phyloP scores from a whole-genome alignment of 805 yeast species.

The Schwanniomyces sp. region DNA sequence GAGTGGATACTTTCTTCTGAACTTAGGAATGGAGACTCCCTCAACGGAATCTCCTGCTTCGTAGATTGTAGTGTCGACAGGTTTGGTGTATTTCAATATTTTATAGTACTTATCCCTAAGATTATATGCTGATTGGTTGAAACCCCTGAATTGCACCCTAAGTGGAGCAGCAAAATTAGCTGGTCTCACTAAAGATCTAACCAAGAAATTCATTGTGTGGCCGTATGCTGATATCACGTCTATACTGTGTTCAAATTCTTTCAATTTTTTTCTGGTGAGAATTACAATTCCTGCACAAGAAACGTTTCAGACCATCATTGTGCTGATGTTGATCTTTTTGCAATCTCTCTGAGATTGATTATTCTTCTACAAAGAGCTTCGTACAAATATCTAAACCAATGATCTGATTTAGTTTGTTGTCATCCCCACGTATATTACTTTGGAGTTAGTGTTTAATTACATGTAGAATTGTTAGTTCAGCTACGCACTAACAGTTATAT shows the following conservation, averaged over 20 bases:
- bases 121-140: constrained; percentile 1
- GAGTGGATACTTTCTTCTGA: constrained; percentile 22
- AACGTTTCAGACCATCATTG: not conserved
- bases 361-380: too few species aligned
- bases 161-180: not conserved
- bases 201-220: constrained; percentile 1
- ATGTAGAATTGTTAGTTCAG: too few species aligned
- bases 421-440: too few species aligned
- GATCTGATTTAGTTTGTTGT: too few species aligned
- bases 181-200: constrained; percentile 1
- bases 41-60: constrained; percentile 35
- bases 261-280: not conserved
- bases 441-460: too few species aligned
- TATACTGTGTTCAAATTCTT: not conserved
- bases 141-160: constrained; percentile 1
- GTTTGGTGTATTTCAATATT: constrained; percentile 38
- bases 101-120: constrained; percentile 36
- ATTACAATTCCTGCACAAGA: not conserved
- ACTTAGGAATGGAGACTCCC: constrained; percentile 22
- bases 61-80: constrained; percentile 34
- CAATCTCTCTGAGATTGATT: not conserved
- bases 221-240: not conserved
- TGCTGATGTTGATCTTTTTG: not conserved
- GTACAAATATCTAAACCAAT: too few species aligned
- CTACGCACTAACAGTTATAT: too few species aligned